Evolutionary conservation across 1,284 basidiomycete genomes (phyloP).

Genomic region (Hymenochaete sp.): DNA sequence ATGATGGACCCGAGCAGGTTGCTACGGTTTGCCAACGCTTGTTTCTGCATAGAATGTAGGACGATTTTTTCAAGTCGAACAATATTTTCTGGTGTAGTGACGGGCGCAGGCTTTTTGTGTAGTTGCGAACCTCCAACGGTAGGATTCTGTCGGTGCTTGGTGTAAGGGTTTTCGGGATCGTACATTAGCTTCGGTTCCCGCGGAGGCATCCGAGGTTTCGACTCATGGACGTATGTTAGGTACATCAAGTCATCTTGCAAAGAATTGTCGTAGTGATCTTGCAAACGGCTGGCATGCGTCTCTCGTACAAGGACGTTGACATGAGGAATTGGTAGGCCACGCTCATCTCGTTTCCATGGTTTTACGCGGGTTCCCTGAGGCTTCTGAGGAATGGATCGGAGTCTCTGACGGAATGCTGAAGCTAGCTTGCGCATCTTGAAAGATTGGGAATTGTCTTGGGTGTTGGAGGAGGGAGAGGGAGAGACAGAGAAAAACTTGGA

Average conservation of each 20-base stretch:
- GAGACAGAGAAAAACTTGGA: background rate
- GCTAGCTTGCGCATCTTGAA: constrained; percentile 8
- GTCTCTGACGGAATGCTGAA: constrained; percentile 4
- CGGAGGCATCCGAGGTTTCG: constrained; percentile 40
- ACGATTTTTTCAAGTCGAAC: constrained; percentile 77
- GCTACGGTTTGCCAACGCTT: constrained; percentile 66
- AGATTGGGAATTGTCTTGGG: no score
- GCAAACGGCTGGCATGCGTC: constrained; percentile 69
- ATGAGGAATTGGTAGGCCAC: constrained; percentile 58
- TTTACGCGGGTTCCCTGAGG: constrained; percentile 3
- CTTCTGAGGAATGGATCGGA: background rate
- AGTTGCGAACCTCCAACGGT: constrained; percentile 66
- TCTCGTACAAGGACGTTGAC: constrained; percentile 55
- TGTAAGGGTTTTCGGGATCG: constrained; percentile 75
- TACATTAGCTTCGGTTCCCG: constrained; percentile 59
- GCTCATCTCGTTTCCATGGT: constrained; percentile 32
- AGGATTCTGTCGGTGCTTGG: constrained; percentile 62
- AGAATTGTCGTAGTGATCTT: constrained; percentile 79
- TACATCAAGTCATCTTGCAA: constrained; percentile 88
- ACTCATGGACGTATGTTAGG: constrained; percentile 84
- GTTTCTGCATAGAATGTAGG: constrained; percentile 79
- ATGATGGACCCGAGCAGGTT: constrained; percentile 81
- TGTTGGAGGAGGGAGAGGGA: no score
- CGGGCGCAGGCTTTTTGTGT: constrained; percentile 55
- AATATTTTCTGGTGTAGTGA: constrained; percentile 57